Conservation (phyloP, 306 rosid species). For the Phaseolus lunatus region DNA sequence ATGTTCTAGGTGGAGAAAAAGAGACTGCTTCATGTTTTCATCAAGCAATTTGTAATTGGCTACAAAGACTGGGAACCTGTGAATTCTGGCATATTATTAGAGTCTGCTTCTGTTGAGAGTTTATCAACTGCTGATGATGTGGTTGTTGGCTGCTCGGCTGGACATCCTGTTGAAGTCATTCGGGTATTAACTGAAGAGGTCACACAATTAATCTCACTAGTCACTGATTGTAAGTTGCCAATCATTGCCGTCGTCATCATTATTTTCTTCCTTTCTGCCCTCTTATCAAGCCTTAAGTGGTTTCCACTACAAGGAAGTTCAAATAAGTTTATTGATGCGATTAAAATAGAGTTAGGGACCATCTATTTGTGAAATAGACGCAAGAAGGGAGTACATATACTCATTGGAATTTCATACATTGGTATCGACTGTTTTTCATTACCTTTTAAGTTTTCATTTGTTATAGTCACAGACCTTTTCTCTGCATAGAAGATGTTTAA, state of each 20-base stretch:
- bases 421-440: constrained; percentile 25
- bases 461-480: constrained; percentile 32
- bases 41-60: constrained; percentile 82
- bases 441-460: constrained; percentile 28
- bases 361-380: constrained; percentile 31
- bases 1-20: constrained; percentile 77
- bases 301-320: constrained; percentile 32
- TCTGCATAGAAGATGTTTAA: constrained; percentile 16
- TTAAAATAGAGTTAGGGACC: constrained; percentile 17
- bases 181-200: constrained; percentile 78
- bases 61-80: constrained; percentile 90
- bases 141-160: constrained; percentile 86
- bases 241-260: constrained; percentile 27
- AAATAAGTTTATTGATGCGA: constrained; percentile 30
- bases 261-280: constrained; percentile 16
- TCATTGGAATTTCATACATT: constrained; percentile 29
- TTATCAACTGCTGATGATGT: constrained; percentile 60
- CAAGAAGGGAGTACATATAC: constrained; percentile 18
- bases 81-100: constrained; percentile 64
- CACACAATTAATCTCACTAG: constrained; percentile 67
- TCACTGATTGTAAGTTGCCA: constrained; percentile 78
- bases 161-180: constrained; percentile 94
- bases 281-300: not conserved
- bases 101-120: constrained; percentile 63
- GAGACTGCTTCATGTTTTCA: constrained; percentile 85